A percentile compares a stretch with the other conserved stretches of the same genome.
phyloP scores from a whole-genome alignment of 2,329 filamentous ascomycete species.

The Fusarium sp. region DNA sequence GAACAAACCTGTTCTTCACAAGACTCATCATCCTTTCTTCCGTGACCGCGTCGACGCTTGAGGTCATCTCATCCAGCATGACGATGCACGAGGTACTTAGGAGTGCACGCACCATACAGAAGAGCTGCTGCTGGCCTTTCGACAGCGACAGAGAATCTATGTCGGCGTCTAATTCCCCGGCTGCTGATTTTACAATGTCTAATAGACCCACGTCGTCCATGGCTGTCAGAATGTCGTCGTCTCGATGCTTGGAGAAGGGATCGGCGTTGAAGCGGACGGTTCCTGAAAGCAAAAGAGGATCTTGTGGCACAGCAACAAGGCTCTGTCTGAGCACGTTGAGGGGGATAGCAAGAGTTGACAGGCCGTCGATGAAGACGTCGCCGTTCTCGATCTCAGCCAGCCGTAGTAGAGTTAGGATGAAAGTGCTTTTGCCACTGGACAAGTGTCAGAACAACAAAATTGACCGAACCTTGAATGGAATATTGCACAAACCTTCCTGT shows the following conservation, averaged over 20 bases:
- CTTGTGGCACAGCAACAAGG: conserved; percentile 67
- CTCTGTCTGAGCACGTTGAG: conserved; percentile 60
- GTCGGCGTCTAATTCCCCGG: too few species aligned
- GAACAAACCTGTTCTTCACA: too few species aligned
- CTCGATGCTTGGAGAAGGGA: conserved; percentile 49
- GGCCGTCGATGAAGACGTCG: conserved; percentile 60
- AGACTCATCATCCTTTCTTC: too few species aligned
- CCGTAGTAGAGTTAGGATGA: conserved; percentile 57
- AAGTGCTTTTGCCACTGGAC: conserved; percentile 60
- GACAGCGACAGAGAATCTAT: too few species aligned
- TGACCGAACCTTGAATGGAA: background rate
- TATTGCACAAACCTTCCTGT: conserved; percentile 18
- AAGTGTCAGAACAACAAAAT: background rate
- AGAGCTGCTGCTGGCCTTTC: too few species aligned
- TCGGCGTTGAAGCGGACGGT: conserved; percentile 56
- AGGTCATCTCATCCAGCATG: too few species aligned
- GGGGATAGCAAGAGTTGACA: conserved; percentile 55
- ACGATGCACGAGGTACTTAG: too few species aligned
- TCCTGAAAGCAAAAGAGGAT: conserved; percentile 63
- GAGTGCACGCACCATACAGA: too few species aligned
- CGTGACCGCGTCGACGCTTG: too few species aligned
- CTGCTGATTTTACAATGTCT: too few species aligned
- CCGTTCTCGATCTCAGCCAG: conserved; percentile 54
- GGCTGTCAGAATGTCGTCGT: conserved; percentile 47
- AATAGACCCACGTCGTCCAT: conserved; percentile 38